phyloP scores from a whole-genome alignment of 164 flowering plant species.

The Vitis rotundifolia region DNA sequence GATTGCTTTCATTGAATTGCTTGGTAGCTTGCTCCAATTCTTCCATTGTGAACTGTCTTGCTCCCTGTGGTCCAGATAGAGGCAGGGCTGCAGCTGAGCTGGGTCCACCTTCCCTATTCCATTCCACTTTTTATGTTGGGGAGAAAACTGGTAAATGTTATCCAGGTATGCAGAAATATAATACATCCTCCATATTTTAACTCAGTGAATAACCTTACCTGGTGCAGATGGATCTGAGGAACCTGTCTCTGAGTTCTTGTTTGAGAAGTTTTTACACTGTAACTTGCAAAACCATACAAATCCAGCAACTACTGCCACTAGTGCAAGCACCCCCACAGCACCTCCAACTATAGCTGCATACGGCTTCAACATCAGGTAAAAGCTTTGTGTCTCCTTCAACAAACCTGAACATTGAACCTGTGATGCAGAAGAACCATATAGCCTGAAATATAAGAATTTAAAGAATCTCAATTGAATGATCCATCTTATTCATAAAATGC shows the following conservation, averaged over 20 bases:
- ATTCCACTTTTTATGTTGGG: constrained; percentile 32
- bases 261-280: constrained; percentile 33
- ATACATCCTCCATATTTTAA: constrained; percentile 2
- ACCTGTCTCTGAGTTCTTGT: constrained; percentile 61
- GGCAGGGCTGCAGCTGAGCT: constrained; percentile 28
- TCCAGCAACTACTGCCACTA: constrained; percentile 29
- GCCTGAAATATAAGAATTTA: no score
- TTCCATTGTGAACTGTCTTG: constrained; percentile 51
- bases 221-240: constrained; percentile 75
- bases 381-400: constrained; percentile 17
- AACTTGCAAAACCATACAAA: constrained; percentile 42
- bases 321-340: constrained; percentile 43
- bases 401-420: constrained; percentile 43
- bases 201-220: constrained; percentile 35
- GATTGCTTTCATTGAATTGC: constrained; percentile 49
- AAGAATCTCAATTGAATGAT: no score
- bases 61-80: constrained; percentile 29
- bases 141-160: neutral
- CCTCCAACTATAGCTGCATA: constrained; percentile 43
- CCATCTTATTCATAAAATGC: no score
- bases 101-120: constrained; percentile 43
- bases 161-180: neutral
- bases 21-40: constrained; percentile 68
- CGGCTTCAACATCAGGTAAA: constrained; percentile 39
- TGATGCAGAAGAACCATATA: neutral